A percentile compares a stretch with the other conserved stretches of the same genome.
Evolutionary conservation across 2,329 filamentous ascomycete species (phyloP).

Genomic region (Phialophora chinensis): DNA sequence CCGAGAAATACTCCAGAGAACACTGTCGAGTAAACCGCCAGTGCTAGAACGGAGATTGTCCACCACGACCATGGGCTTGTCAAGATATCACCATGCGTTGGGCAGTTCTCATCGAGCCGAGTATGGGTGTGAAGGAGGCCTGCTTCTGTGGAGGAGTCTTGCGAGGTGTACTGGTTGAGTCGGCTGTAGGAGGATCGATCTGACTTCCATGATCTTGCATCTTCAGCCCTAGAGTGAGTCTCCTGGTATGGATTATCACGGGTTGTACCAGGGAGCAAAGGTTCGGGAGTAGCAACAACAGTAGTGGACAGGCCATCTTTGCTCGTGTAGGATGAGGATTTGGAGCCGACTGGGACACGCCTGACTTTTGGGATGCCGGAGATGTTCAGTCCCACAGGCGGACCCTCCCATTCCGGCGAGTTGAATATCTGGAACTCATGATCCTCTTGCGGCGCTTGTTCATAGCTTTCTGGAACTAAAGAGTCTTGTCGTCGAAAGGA

Average conservation of each 20-base stretch:
- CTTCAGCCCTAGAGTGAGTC: neutral
- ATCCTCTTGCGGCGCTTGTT: constrained; percentile 16
- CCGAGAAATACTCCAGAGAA: constrained; percentile 64
- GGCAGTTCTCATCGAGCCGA: constrained; percentile 39
- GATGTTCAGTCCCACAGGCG: constrained; percentile 15
- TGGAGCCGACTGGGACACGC: constrained; percentile 15
- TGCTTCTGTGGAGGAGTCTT: constrained; percentile 15
- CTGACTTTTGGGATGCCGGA: constrained; percentile 15
- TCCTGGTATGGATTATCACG: constrained; percentile 11
- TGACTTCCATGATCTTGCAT: constrained; percentile 12
- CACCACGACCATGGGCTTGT: constrained; percentile 36
- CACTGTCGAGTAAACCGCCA: constrained; percentile 48
- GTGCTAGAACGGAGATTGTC: constrained; percentile 45
- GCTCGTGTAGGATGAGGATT: constrained; percentile 6
- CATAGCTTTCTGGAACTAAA: constrained; percentile 5
- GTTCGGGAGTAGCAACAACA: constrained; percentile 6
- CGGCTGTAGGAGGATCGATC: constrained; percentile 17
- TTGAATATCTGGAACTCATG: constrained; percentile 13
- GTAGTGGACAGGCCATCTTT: constrained; percentile 11
- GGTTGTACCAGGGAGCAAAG: neutral
- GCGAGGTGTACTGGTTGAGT: constrained; percentile 15
- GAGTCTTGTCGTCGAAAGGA: constrained; percentile 20
- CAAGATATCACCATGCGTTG: constrained; percentile 42
- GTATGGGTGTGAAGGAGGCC: constrained; percentile 15
- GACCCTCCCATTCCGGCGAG: constrained; percentile 8